These are phyloP conservation scores for Tephrocybe rancida DNA, from an alignment of 768 basidiomycete species.

Conservation along the genomic window DNA sequence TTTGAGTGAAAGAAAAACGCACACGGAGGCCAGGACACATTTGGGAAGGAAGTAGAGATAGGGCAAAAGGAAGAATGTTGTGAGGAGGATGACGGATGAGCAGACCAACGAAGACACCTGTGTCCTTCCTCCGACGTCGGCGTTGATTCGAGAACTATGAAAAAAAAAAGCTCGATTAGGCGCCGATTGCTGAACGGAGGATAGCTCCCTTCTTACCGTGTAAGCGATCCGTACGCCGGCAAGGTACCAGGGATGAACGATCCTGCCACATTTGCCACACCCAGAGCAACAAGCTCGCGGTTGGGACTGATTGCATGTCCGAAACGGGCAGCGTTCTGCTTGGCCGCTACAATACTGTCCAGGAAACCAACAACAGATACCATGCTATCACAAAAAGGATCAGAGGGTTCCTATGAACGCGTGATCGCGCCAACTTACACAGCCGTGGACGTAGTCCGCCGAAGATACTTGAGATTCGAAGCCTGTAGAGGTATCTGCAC, in stretches of 20 bases:
- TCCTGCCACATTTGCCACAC: constrained; percentile 76
- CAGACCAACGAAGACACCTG: constrained; percentile 89
- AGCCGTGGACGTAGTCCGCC: constrained; percentile 82
- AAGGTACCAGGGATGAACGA: constrained; percentile 88
- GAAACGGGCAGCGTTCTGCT: constrained; percentile 85
- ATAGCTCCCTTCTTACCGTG: constrained; percentile 52
- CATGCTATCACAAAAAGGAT: constrained; percentile 43
- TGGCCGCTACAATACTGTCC: constrained; percentile 94
- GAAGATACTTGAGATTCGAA: constrained; percentile 63
- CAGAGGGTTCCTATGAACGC: not conserved
- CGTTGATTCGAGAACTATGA: constrained; percentile 83
- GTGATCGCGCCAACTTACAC: constrained; percentile 46
- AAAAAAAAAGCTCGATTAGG: constrained; percentile 4
- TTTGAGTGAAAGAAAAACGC: constrained; percentile 26
- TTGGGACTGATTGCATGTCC: constrained; percentile 92
- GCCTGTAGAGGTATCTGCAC: constrained; percentile 74
- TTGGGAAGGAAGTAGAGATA: constrained; percentile 87
- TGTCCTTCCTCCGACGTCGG: constrained; percentile 83
- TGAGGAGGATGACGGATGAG: constrained; percentile 71
- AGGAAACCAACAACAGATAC: constrained; percentile 88
- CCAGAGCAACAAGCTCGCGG: constrained; percentile 93
- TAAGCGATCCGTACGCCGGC: constrained; percentile 92
- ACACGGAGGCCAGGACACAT: constrained; percentile 90
- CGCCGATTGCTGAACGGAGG: not conserved
- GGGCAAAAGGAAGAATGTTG: constrained; percentile 89